Percentiles rank a stretch among this genome's conserved stretches.
Conservation (phyloP, 1,284 basidiomycete genomes). For the Cerioporus squamosus region DNA sequence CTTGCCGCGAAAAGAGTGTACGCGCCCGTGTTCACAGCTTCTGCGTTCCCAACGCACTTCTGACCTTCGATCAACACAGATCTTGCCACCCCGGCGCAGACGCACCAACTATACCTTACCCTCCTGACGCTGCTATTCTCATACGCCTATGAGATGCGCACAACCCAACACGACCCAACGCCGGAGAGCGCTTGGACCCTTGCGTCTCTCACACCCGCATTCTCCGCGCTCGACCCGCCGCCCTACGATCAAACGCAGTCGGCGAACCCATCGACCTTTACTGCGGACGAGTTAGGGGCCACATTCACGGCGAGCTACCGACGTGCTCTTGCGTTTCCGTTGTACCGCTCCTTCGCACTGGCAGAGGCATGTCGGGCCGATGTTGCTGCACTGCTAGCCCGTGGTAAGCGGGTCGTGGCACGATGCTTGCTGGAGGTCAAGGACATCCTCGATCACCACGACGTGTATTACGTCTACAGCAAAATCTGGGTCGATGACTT, state of each 20-base stretch:
- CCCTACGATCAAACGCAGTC: conserved; percentile 44
- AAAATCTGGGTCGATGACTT: conserved; percentile 85
- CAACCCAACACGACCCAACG: conserved; percentile 74
- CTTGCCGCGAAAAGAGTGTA: conserved; percentile 79
- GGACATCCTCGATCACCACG: conserved; percentile 73
- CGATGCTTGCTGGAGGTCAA: conserved; percentile 73
- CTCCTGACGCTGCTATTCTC: conserved; percentile 74
- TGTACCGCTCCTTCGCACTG: conserved; percentile 75
- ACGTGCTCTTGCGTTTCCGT: conserved; percentile 72
- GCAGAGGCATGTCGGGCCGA: conserved; percentile 70
- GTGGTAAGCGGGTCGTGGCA: conserved; percentile 62
- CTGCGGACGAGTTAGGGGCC: conserved; percentile 50
- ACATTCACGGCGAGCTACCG: conserved; percentile 68
- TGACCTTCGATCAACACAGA: conserved; percentile 45
- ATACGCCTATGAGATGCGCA: conserved; percentile 76
- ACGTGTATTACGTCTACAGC: conserved; percentile 82
- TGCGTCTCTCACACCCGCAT: conserved; percentile 67
- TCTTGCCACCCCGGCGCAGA: conserved; percentile 56
- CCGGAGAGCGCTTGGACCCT: conserved; percentile 87
- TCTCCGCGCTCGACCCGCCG: conserved; percentile 77
- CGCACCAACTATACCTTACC: conserved; percentile 65
- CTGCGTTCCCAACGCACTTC: background rate
- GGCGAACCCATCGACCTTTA: conserved; percentile 37
- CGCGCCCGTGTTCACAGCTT: conserved; percentile 31
- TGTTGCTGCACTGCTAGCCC: conserved; percentile 57